Evolutionary conservation across 2,329 filamentous ascomycete genomes (phyloP).

Genomic region (Cercospora sp.): DNA sequence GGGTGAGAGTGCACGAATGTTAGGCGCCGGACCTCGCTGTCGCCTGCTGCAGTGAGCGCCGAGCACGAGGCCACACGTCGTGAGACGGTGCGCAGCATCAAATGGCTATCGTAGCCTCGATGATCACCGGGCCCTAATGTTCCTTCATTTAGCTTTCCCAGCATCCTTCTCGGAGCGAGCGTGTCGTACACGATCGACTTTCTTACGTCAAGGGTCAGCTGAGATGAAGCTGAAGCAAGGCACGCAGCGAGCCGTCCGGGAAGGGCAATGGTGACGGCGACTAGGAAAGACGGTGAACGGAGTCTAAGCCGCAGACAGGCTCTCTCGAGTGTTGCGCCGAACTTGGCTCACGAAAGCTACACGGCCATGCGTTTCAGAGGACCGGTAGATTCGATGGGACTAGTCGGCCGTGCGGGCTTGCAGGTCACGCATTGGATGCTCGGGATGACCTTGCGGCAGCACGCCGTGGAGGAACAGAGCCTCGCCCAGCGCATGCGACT

Average conservation of each 20-base stretch:
- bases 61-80: not conserved
- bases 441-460: slow-evolving; percentile 18
- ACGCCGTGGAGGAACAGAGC: slow-evolving; percentile 1
- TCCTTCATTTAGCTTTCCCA: not conserved
- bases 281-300: slow-evolving; percentile 12
- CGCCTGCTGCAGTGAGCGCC: not conserved
- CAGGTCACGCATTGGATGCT: slow-evolving; percentile 4
- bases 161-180: not conserved
- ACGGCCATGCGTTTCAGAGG: slow-evolving; percentile 7
- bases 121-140: not conserved
- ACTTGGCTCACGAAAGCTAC: not conserved
- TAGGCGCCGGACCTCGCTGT: not conserved
- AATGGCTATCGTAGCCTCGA: not conserved
- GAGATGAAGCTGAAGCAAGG: slow-evolving; percentile 12
- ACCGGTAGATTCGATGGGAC: slow-evolving; percentile 7
- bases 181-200: not conserved
- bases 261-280: not conserved
- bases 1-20: not conserved
- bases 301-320: not conserved
- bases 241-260: slow-evolving; percentile 11
- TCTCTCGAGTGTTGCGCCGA: not conserved
- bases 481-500: slow-evolving; percentile 13
- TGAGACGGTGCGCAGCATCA: not conserved
- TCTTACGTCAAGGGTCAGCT: not conserved
- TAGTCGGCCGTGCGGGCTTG: not conserved